Conservation (phyloP, 2,329 filamentous ascomycete species). For the Colletotrichum sansevieriae region DNA sequence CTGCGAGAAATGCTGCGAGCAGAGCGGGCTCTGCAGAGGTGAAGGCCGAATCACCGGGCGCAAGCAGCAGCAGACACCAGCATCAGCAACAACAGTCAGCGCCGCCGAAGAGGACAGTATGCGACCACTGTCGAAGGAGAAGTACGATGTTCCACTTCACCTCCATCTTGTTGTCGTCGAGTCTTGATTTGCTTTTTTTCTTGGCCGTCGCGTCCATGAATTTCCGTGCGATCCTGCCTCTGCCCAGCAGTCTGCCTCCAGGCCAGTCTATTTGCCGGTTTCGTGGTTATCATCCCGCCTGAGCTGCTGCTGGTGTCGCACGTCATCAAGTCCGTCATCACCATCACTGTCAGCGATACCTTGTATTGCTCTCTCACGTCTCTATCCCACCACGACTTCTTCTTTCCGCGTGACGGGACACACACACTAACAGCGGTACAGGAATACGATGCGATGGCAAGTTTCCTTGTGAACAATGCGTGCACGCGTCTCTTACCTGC, state of each 20-base stretch:
- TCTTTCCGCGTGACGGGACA: not conserved
- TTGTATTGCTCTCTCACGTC: conserved; percentile 3
- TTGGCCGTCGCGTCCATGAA: conserved; percentile 34
- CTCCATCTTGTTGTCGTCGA: conserved; percentile 21
- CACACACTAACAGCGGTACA: conserved; percentile 40
- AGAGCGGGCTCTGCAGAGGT: conserved; percentile 40
- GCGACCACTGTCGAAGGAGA: conserved; percentile 60
- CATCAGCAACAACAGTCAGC: conserved; percentile 38
- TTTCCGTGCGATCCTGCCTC: conserved; percentile 42
- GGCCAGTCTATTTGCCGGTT: conserved; percentile 38
- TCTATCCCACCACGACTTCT: not conserved
- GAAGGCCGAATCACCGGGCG: conserved; percentile 41
- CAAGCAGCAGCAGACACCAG: conserved; percentile 27
- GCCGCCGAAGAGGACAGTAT: conserved; percentile 54
- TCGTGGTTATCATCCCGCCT: conserved; percentile 32
- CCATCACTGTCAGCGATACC: not conserved
- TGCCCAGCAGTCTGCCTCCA: conserved; percentile 41
- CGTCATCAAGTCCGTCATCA: conserved; percentile 32
- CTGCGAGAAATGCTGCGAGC: conserved; percentile 42
- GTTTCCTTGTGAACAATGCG: conserved; percentile 71
- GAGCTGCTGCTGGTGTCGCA: conserved; percentile 25
- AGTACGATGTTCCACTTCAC: conserved; percentile 49
- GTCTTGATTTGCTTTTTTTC: conserved; percentile 11
- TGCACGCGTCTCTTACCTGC: conserved; percentile 69
- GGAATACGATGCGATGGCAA: conserved; percentile 61